Evolutionary conservation across 176 grass and related monocot species (phyloP), one percentile per base, ranked within the genome.

Genomic region (Rhynchospora tenuis): DNA sequence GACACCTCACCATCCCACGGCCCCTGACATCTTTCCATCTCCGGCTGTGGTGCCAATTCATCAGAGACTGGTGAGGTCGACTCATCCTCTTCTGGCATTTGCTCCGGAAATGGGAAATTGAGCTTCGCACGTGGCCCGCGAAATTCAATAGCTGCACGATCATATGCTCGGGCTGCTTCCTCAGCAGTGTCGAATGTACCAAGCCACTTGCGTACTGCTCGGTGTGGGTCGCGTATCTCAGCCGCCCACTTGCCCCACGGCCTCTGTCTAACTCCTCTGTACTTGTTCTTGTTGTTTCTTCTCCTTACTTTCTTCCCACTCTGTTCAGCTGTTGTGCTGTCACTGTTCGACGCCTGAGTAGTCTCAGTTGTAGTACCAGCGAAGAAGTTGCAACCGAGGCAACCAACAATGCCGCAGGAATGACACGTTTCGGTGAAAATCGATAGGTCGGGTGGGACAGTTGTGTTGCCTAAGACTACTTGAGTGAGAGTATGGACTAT

Each of bases 121-220:
- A 94, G 89, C 84, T 91, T 92, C 24, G 92, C 90, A 9, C 89
- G 87, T 0, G 48, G 85, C 26, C 94, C 91, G 0, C 88, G 89
- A 76, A 97, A 92, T 60, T 70, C 90, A 81, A 97, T 84, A 0
- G 94, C 91, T 3, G 91, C 94, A 57, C 79, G 78, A 74, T 97
- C 94, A 66, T 97, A 97, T 1, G 94, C 94, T 72, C 73, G 88
- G 22, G 94, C 94, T 16, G 94, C 94, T 59, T 85, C 83, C 54
- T 87, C 94, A 47, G 94, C 89, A 38, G 94, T 97, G 65, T 92
- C 82, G 84, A 94, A 97, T 65, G 94, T 97, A 85, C 94, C 91
- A 12, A 97, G 91, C 94, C 94, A 97, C 84, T 94, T 94, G 65
- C 94, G 88, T 17, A 84, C 91, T 20, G 88, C 91, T 78, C 88